Evolutionary conservation across 2,329 filamentous ascomycete species (phyloP).

Genomic region (Parascedosporium putredinis): DNA sequence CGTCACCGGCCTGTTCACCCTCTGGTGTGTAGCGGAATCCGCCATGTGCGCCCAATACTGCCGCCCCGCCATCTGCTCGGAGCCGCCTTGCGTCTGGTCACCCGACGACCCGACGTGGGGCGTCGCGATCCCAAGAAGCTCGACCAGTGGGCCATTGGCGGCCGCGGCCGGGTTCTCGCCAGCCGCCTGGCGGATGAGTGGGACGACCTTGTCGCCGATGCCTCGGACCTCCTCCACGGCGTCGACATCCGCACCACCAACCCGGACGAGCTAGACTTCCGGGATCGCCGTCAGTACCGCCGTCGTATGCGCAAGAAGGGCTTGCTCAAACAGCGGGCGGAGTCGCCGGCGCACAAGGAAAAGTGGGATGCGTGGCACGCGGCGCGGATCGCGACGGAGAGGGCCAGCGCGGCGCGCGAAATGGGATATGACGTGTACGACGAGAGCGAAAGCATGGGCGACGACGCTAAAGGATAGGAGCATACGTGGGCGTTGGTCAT

Average conservation of each 20-base stretch:
- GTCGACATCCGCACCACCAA: slow-evolving; percentile 34
- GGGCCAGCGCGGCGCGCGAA: slow-evolving; percentile 26
- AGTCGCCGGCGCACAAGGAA: slow-evolving; percentile 28
- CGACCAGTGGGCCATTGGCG: slow-evolving; percentile 49
- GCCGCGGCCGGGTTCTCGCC: slow-evolving; percentile 31
- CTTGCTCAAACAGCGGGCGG: slow-evolving; percentile 24
- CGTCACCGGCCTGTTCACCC: slow-evolving; percentile 27
- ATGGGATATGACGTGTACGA: slow-evolving; percentile 28
- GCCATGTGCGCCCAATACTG: slow-evolving; percentile 44
- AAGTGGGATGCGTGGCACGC: slow-evolving; percentile 35
- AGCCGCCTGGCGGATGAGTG: slow-evolving; percentile 30
- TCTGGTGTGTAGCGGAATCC: slow-evolving; percentile 48
- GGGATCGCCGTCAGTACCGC: slow-evolving; percentile 35
- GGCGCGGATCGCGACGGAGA: slow-evolving; percentile 28
- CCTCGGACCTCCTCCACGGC: slow-evolving; percentile 33
- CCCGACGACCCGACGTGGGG: slow-evolving; percentile 50
- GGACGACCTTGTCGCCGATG: slow-evolving; percentile 36
- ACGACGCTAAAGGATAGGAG: slow-evolving; percentile 2
- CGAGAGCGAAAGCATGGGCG: slow-evolving; percentile 17
- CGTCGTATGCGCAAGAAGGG: slow-evolving; percentile 40
- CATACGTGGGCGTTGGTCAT: too few species aligned
- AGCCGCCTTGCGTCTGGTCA: slow-evolving; percentile 41
- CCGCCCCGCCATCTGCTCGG: slow-evolving; percentile 39
- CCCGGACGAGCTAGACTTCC: slow-evolving; percentile 31
- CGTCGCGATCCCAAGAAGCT: slow-evolving; percentile 51